phyloP scores from a whole-genome alignment of 2,329 filamentous ascomycete species.

The Microdochium trichocladiopsis region DNA sequence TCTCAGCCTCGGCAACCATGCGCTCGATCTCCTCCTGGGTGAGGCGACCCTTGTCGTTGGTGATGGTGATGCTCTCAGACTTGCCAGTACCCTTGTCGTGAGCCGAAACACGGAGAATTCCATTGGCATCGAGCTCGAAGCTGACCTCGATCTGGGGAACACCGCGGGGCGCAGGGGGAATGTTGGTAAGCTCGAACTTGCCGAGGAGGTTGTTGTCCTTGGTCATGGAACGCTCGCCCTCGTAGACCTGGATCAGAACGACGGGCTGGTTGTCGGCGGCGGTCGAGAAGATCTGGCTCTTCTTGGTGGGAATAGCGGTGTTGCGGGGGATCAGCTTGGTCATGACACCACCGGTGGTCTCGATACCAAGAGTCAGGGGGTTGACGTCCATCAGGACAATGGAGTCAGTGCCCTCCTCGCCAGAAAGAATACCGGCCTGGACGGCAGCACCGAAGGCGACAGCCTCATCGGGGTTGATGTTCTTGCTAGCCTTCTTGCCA shows the following conservation, averaged over 20 bases:
- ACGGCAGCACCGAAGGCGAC: conserved; percentile 97
- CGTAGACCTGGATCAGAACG: conserved; percentile 90
- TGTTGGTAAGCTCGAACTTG: conserved; percentile 96
- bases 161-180: conserved; percentile 89
- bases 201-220: conserved; percentile 97
- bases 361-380: conserved; percentile 91
- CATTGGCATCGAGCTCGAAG: conserved; percentile 97
- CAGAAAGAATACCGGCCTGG: conserved; percentile 90
- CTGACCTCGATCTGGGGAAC: conserved; percentile 98
- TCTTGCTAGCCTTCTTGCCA: conserved; percentile 97
- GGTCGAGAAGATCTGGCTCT: conserved; percentile 97
- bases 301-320: conserved; percentile 90
- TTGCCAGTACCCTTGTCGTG: conserved; percentile 98
- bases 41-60: conserved; percentile 98
- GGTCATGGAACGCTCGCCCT: conserved; percentile 89
- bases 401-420: conserved; percentile 72
- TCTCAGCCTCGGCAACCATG: conserved; percentile 97
- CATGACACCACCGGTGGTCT: conserved; percentile 97
- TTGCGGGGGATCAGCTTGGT: conserved; percentile 93
- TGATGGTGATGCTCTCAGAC: conserved; percentile 95
- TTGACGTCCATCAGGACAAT: conserved; percentile 96
- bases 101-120: conserved; percentile 93
- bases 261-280: conserved; percentile 95
- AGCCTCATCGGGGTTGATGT: conserved; percentile 98
- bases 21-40: conserved; percentile 96